Base-by-base conservation (phyloP, 2,329 filamentous ascomycete genomes). In the Moelleriella libera region DNA sequence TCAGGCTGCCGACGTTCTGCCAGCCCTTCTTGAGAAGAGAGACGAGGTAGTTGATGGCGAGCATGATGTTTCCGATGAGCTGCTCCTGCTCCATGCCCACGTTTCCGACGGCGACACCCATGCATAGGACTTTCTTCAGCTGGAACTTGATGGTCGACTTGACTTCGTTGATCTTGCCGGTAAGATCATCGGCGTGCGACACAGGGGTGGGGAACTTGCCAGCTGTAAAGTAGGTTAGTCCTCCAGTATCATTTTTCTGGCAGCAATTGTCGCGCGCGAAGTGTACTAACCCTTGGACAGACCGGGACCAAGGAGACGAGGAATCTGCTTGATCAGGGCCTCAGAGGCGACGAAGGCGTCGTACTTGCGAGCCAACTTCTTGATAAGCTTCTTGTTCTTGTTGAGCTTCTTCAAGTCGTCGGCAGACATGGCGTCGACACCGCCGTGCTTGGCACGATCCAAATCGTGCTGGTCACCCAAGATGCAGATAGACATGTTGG, bases 361-460 rank as follows among this genome's bases (percentile, higher is more conserved):
- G 83, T 98, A 97, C 81, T 98, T 98, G 83, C 89, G 88, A 56
- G 92, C 92, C 59, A 98, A 86, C 85, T 98, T 98, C 88, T 98
- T 98, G 84, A 98, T 96, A 66, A 97, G 84, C 85, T 98, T 98
- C 87, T 98, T 97, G 88, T 98, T 98, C 88, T 98, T 98, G 85
- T 98, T 98, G 61, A 98, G 88, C 85, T 98, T 98, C 87, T 98
- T 98, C 76, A 98, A 76, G 74, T 98, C 92, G 65, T 98, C 92
- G 58, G 87, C 74, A 65, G 87, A 94, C 92, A 97, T 97, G 76
- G 90, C 88, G 68, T 98, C 92, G 61, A 97, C 82, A 70, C 88
- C 90, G 66, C 88, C 86, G 80, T 98, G 92, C 84, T 98, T 98
- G 68, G 92, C 90, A 81, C 92, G 89, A 72, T 98, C 92, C 68